phyloP scores from a whole-genome alignment of 2,329 filamentous ascomycete species.

The Ophiostoma sp. region DNA sequence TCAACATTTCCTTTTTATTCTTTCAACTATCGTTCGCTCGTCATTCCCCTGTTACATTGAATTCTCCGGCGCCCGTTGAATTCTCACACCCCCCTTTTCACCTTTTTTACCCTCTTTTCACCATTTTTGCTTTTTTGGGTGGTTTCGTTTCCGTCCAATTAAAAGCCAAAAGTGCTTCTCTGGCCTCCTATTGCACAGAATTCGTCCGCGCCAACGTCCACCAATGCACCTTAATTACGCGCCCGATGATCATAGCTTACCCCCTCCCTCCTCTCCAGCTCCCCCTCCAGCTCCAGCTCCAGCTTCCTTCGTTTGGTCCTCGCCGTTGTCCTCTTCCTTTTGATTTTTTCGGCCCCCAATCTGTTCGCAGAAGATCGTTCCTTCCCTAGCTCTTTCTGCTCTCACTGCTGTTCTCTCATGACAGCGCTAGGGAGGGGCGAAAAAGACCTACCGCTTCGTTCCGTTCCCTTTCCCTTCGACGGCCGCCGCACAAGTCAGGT shows the following conservation, averaged over 20 bases:
- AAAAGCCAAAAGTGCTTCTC: conserved; percentile 38
- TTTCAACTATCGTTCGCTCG: neutral
- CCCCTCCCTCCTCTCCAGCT: neutral
- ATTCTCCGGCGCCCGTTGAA: neutral
- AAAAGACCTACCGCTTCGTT: conserved; percentile 25
- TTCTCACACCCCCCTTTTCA: neutral
- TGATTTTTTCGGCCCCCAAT: neutral
- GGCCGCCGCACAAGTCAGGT: neutral
- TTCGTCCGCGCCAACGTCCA: conserved; percentile 42
- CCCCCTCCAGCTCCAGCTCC: neutral
- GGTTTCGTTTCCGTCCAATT: conserved; percentile 41
- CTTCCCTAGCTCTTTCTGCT: neutral
- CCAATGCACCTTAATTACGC: conserved; percentile 45
- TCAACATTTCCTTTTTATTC: neutral
- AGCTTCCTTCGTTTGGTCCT: neutral
- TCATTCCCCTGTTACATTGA: neutral
- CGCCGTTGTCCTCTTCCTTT: neutral
- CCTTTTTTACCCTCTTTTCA: neutral
- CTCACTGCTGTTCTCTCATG: neutral
- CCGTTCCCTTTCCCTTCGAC: conserved; percentile 22
- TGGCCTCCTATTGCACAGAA: conserved; percentile 51
- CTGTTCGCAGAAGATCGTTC: conserved; percentile 5
- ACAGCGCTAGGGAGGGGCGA: conserved; percentile 15
- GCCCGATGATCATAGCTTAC: conserved; percentile 20
- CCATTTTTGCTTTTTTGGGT: neutral